A percentile compares a stretch with the other conserved stretches of the same genome.
Conservation (phyloP, 129 eudicot genomes). For the Artemisia annua region DNA sequence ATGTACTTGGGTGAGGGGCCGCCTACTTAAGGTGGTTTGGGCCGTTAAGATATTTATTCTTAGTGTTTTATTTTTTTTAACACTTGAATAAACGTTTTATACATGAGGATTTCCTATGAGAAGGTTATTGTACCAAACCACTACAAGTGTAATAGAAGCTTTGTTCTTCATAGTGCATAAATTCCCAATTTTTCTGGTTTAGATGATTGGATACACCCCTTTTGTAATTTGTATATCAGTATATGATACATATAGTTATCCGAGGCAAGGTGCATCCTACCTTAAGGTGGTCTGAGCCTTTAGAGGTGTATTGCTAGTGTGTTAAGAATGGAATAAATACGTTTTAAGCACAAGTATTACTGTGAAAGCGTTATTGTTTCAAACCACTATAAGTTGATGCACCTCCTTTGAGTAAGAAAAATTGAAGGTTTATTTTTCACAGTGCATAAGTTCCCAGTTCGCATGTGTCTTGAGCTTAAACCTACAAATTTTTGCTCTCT, state of each 20-base stretch:
- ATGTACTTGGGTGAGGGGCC: too few relatives aligned
- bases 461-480: background rate
- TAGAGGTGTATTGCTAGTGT: background rate
- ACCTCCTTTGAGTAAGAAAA: background rate
- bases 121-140: too few relatives aligned
- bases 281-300: background rate
- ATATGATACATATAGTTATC: background rate
- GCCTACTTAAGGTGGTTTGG: too few relatives aligned
- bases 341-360: background rate
- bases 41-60: too few relatives aligned
- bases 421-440: background rate
- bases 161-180: too few relatives aligned
- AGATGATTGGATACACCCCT: too few relatives aligned
- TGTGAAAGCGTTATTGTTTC: background rate
- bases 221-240: background rate
- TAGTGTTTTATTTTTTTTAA: too few relatives aligned
- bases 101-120: too few relatives aligned
- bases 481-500: background rate
- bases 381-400: background rate
- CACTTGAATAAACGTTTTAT: too few relatives aligned
- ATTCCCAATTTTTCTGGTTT: too few relatives aligned
- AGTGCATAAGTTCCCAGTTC: background rate
- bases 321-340: background rate
- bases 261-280: slow-evolving; percentile 7
- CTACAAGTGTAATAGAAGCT: too few relatives aligned